Percentiles rank a stretch among this genome's conserved stretches.
These are phyloP conservation scores for Boechera retrofracta DNA, from an alignment of 345 rosid genomes.

Conservation along the genomic window DNA sequence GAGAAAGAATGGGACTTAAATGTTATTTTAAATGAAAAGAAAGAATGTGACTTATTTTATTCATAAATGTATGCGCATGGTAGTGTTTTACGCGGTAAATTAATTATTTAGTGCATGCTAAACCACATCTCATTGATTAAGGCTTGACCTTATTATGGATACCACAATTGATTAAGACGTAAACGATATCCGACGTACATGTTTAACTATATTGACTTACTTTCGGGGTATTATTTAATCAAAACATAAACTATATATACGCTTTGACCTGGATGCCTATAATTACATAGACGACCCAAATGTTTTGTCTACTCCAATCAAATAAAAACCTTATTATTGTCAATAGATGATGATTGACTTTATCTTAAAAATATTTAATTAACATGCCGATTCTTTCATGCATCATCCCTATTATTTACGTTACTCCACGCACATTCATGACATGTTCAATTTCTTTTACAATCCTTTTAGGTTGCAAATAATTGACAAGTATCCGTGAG, in stretches of 20 bases:
- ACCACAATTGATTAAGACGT: conserved; percentile 6
- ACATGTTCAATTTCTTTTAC: background rate
- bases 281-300: background rate
- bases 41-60: conserved; percentile 15
- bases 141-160: conserved; percentile 17
- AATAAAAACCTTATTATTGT: background rate
- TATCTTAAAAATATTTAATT: background rate
- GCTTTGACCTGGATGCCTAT: conserved; percentile 3
- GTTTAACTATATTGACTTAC: background rate
- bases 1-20: conserved; percentile 1
- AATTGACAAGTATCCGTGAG: background rate
- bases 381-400: background rate
- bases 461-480: background rate
- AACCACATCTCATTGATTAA: conserved; percentile 22
- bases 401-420: background rate
- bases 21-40: background rate
- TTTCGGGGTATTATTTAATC: background rate
- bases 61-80: conserved; percentile 28
- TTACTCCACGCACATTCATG: background rate
- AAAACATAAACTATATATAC: background rate
- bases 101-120: conserved; percentile 31
- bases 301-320: background rate
- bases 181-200: conserved; percentile 1
- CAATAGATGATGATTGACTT: conserved; percentile 5
- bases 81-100: conserved; percentile 18